Evolutionary conservation across 2,329 filamentous ascomycete genomes (phyloP), one percentile per base, ranked within the genome.

Genomic region (Talaromyces funiculosus): DNA sequence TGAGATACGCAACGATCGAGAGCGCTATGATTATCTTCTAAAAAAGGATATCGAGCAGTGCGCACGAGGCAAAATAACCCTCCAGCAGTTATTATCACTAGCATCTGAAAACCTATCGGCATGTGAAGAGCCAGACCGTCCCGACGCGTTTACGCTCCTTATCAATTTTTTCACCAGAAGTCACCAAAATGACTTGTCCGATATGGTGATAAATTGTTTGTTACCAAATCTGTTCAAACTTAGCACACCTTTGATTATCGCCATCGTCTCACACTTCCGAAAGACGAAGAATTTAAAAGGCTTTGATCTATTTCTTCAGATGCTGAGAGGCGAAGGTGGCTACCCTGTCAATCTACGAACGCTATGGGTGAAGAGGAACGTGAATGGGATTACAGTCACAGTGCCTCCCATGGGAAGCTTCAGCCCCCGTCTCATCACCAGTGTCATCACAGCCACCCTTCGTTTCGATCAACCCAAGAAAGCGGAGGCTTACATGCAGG

Each of bases 401-500:
- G 65, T 74, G 14, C 75, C 75, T 9, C 73, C 74, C 3, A 60
- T 69, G 18, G 65, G 72, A 49, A 70, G 66, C 24, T 68, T 66
- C 54, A 75, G 74, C 56, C 66, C 69, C 2, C 67, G 72, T 20
- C 66, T 76, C 14, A 72, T 73, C 42, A 67, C 69, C 5, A 67
- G 70, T n/a, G 65, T 78, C 12, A 75, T 78, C 37, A 65, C 68
- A 3, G 68, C 72, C 16, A 70, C 71, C 33, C 66, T 78, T n/a
- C 69, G 72, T 9, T 77, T 78, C 37, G 69, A 77, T 35, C 75
- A 77, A 51, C 71, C 72, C 4, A 69, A 76, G 33, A 69, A 71
- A 64, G 75, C 75, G 10, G 71, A 77, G 43, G 75, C 75, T 4
- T 78, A 72, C 67, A 67, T 75, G n/a, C 68, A 74, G 38, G 67